Base-by-base conservation (phyloP, 2,329 filamentous ascomycete genomes). In the Ciborinia camelliae region DNA sequence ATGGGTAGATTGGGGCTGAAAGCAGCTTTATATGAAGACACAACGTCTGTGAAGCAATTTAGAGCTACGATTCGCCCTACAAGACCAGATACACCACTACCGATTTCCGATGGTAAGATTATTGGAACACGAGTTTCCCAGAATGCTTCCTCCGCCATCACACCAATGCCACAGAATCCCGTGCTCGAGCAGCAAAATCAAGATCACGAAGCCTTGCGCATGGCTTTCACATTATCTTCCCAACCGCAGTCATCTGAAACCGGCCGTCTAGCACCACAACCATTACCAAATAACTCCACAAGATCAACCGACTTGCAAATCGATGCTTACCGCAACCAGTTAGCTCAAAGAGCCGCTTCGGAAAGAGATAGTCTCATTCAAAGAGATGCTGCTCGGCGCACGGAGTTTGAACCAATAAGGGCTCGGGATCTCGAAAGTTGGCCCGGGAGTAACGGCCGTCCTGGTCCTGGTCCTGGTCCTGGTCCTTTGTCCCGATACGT, bases 161-260 rank as follows among this genome's bases (percentile, higher is more conserved):
- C 2, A 4, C 15, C 20, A 2, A n/a, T 1, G 6, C 39, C 4
- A 4, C 8, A 8, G 1, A 7, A 10, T 32, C 7, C 1, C 14
- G 8, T 18, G 18, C 3, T 43, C 41, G 2, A 57, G 15, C 26
- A 30, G 26, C 18, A 43, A 7, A 28, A 4, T 8, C 2, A 4
- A 5, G 23, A 4, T 8, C 26, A 30, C 8, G 8, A 20, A 30
- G 18, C 10, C 1, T 10, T 23, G 1, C 23, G 12, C 5, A 7
- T 0, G 30, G 15, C 26, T 14, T 8, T 20, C 5, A n/a, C 26
- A 10, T 10, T 12, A 4, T 1, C 9, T n/a, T 8, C 37, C 20
- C 37, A 2, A 9, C 8, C 23, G 9, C 4, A 23, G 5, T 2
- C n/a, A n/a, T 45, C 20, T 23, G 23, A 10, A 23, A 8, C 43